phyloP scores from a whole-genome alignment of 1,139 yeast genomes.

The Eremothecium coryli region DNA sequence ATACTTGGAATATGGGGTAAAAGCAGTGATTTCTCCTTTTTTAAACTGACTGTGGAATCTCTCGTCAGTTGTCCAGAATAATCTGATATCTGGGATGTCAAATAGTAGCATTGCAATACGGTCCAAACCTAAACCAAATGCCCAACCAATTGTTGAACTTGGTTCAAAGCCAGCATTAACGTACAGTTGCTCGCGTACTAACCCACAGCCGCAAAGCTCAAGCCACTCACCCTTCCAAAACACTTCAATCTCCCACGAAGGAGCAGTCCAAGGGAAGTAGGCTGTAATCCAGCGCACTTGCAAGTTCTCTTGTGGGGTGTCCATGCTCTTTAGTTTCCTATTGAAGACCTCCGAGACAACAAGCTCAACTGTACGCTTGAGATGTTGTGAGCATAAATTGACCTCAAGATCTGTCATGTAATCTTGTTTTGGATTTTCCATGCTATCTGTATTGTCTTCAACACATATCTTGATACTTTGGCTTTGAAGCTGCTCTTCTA shows the following conservation, averaged over 20 bases:
- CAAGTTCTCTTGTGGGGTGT: constrained; percentile 55
- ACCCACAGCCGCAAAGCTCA: constrained; percentile 95
- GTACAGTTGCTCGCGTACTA: constrained; percentile 72
- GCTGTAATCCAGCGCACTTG: constrained; percentile 93
- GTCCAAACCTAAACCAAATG: constrained; percentile 93
- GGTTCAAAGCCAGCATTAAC: constrained; percentile 55
- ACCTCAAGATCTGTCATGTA: constrained; percentile 65
- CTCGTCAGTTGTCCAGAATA: constrained; percentile 84
- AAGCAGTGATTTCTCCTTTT: constrained; percentile 56
- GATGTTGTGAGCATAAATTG: constrained; percentile 60
- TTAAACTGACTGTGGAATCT: constrained; percentile 68
- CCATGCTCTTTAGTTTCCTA: constrained; percentile 53
- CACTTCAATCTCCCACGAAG: constrained; percentile 96
- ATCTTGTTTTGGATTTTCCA: constrained; percentile 66
- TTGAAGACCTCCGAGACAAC: constrained; percentile 78
- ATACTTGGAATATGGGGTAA: constrained; percentile 82
- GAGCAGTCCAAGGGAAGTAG: constrained; percentile 97
- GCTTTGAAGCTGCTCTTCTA: constrained; percentile 37
- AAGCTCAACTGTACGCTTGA: constrained; percentile 77
- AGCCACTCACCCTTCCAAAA: constrained; percentile 99
- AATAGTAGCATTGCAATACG: constrained; percentile 92
- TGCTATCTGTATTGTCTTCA: constrained; percentile 55
- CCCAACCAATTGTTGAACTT: constrained; percentile 77
- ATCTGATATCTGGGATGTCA: constrained; percentile 89
- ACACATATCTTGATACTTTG: constrained; percentile 48